These are phyloP conservation scores for Coemansia guatemalensis DNA, from an alignment of 192 early-diverging fungal genomes.

Conservation along the genomic window DNA sequence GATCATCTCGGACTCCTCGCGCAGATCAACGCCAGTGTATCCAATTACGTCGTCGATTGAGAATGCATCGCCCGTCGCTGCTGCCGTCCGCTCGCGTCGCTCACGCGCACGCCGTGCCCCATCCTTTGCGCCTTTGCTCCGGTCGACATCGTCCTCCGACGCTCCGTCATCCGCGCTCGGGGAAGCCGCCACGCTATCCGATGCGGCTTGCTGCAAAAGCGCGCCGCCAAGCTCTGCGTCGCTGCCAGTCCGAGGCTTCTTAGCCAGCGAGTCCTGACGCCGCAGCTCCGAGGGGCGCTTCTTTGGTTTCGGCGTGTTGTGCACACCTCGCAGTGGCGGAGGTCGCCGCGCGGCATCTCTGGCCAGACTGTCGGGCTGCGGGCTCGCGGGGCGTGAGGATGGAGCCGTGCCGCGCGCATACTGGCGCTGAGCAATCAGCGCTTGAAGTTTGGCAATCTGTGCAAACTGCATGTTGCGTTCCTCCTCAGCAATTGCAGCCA, in stretches of 20 bases:
- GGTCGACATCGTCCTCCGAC: constrained; percentile 21
- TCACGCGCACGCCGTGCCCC: constrained; percentile 22
- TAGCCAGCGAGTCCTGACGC: constrained; percentile 33
- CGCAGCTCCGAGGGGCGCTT: constrained; percentile 32
- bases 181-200: constrained; percentile 1
- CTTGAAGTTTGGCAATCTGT: constrained; percentile 44
- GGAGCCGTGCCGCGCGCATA: constrained; percentile 14
- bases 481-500: constrained; percentile 31
- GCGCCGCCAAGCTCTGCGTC: constrained; percentile 3
- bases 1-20: constrained; percentile 64
- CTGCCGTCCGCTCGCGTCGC: constrained; percentile 26
- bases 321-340: neutral
- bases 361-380: constrained; percentile 16
- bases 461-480: constrained; percentile 35
- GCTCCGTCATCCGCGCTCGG: constrained; percentile 17
- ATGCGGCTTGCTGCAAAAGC: constrained; percentile 3
- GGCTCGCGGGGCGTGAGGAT: constrained; percentile 4
- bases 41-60: constrained; percentile 73
- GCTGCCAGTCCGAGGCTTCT: constrained; percentile 18
- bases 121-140: constrained; percentile 12
- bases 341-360: neutral
- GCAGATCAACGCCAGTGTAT: constrained; percentile 75
- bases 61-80: constrained; percentile 20
- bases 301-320: constrained; percentile 12
- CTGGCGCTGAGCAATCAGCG: constrained; percentile 48